Base-by-base conservation (phyloP, 2,329 filamentous ascomycete genomes). In the Cordyceps sp. region DNA sequence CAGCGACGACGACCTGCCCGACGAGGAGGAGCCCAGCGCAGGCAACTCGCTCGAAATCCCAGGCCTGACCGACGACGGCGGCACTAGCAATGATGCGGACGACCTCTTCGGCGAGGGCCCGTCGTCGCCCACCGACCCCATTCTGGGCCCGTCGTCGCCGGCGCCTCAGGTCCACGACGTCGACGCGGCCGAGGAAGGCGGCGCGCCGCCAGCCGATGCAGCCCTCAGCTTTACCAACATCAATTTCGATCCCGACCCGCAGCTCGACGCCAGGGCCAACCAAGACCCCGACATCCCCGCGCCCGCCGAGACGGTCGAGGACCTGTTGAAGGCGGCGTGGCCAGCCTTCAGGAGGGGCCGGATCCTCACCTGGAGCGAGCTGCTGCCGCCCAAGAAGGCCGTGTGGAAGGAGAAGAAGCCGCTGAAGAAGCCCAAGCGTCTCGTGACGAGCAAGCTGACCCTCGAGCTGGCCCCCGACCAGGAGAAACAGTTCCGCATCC, bases 381-480 rank as follows among this genome's bases (percentile, higher is more conserved):
- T 96, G 6, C 72, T 98, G 23, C 83, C 83, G 3, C 75, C 79
- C 6, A 85, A 86, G 51, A 75, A 75, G 42, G 79, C 84, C 2
- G 66, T 74, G 33, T 88, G 81, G 54, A 67, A 80, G 38, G 77
- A 79, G 35, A 90, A 93, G 54, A 72, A 74, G 25, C 84, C 86
- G 0, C 41, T 65, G 2, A 93, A 85, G 53, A 76, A 75, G 26
- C 82, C 85, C 1, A 90, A 86, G 53, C 66, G 82, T 13, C 65
- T 96, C 4, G 69, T 85, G 5, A 84, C 85, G 0, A 86, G 79
- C 15, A 98, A 98, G 54, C 66, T 93, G 35, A 85, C 74, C 38
- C 64, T 98, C 12, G 90, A 98, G 38, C 61, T 96, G 22, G 79
- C 82, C 3, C 67, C 72, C 29, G 90, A 96, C 44, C 81, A 93